phyloP scores from a whole-genome alignment of 2,329 filamentous ascomycete species.

The Exophiala sideris region DNA sequence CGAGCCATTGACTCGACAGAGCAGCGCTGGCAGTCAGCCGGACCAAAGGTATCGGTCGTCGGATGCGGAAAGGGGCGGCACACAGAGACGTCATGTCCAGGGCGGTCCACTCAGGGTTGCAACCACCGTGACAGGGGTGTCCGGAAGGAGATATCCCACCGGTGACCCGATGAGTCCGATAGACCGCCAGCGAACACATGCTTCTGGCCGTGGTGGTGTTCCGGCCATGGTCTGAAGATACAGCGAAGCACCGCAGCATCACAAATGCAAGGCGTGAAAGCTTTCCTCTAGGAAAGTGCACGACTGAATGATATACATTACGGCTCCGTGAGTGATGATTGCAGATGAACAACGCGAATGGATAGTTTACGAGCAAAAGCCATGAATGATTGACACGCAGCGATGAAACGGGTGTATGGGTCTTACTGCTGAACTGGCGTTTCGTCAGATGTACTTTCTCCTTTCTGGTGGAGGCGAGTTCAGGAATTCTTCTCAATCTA shows the following conservation, averaged over 20 bases:
- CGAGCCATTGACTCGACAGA: conserved; percentile 20
- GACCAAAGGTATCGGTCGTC: conserved; percentile 20
- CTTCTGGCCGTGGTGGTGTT: conserved; percentile 15
- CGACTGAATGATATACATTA: not conserved
- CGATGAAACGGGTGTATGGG: no score
- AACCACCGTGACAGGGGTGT: conserved; percentile 24
- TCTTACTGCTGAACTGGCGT: no score
- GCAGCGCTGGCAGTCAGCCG: conserved; percentile 23
- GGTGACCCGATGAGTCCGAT: conserved; percentile 21
- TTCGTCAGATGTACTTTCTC: no score
- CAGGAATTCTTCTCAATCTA: no score
- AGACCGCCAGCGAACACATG: conserved; percentile 20
- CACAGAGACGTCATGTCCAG: conserved; percentile 13
- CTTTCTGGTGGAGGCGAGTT: no score
- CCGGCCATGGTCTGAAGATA: conserved; percentile 10
- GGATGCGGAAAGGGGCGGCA: conserved; percentile 16
- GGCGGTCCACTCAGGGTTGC: conserved; percentile 14
- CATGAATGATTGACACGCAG: no score
- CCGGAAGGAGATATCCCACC: conserved; percentile 26
- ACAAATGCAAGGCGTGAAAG: not conserved
- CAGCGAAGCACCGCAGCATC: not conserved
- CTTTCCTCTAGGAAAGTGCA: not conserved
- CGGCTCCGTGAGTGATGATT: not conserved
- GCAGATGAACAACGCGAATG: not conserved
- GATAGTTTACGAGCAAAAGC: no score